Base-by-base conservation (phyloP, 441 rosid genomes). In the Adansonia gregorii region DNA sequence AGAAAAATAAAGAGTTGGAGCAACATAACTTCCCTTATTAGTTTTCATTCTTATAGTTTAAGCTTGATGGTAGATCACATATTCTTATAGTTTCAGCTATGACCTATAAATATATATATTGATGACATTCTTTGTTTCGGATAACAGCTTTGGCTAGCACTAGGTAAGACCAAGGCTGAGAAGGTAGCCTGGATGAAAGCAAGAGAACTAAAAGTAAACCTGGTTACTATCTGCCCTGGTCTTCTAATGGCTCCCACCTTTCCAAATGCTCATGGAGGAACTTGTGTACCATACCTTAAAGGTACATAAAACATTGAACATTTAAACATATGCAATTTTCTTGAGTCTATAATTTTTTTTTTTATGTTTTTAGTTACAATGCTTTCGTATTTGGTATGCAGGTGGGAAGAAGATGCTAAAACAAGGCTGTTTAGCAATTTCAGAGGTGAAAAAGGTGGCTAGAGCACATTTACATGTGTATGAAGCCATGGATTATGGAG, bases 131-230 rank as follows among this genome's bases (percentile, higher is more conserved):
- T 61, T 61, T 66, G 61, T 67, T 74, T 41, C 73, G 78, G 72
- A 64, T 6, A 67, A 49, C 82, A 86, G 88, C 77, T 83, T 6
- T 86, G 88, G 88, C 73, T 82, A 60, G 88, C 88, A 43, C 49
- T 86, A 78, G 88, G 88, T 1, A 83, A 82, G 81, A 78, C 82
- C 9, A 17, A 8, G 73, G 88, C 88, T 11, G 88, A 86, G 79
- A 82, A 80, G 64, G 74, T 73, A 51, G 85, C 85, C 22, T 86
- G 88, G 88, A 70, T 14, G 55, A 82, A 76, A 74, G 79, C 88
- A 19, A 80, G 49, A 39, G 88, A 86, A 78, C 20, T 80, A 77
- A 83, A 78, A 66, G 82, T 86, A 75, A 83, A 78, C 7, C 78
- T 86, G 3, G 84, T 80, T 3, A 82, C 88, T 0, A 3, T 86